Evolutionary conservation across 129 eudicot species (phyloP), one percentile per base, ranked within the genome.

Genomic region (Flaveria sonorensis): DNA sequence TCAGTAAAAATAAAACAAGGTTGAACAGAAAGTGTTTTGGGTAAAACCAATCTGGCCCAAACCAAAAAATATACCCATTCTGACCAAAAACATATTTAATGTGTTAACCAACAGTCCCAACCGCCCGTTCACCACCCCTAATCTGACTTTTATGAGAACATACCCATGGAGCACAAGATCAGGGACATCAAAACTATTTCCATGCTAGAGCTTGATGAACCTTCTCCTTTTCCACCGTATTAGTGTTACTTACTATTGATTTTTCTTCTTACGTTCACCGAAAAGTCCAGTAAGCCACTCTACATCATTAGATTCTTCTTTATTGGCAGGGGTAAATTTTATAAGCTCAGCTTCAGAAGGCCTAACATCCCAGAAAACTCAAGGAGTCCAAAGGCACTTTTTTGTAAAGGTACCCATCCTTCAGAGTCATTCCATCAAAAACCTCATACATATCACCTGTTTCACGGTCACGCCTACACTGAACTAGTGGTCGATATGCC

Each of bases 391-490:
- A 32, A 3, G 93, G 48, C 12, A 91, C 81, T 78, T 85, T n/a
- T 73, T 94, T 94, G 78, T 79, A 94, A n/a, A 94, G 65, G 76
- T 91, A 94, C 50, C 98, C 98, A 77, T 94, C 97, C 75, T 91
- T 94, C 63, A 94, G 84, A 85, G 86, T 79, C 89, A 94, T 85
- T 66, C 97, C 91, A 84, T 87, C 88, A 72, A 94, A 96, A 67
- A 94, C 77, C 88, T 94, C 98, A 87, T 84, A 86, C 13, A 56
- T 52, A 63, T 77, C 78, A 59, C 87, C 85, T 7, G 92, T 89
- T 42, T 91, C 93, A 67, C 97, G 96, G 75, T 91, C 97, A 42
- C 82, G 88, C 47, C 97, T 85, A 66, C 43, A 42, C 52, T 86
- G 91, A 69, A 94, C 89, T 56, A 94, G 85, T 39, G 97, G 98